These are phyloP conservation scores for Aspergillus oerlinghausenensis DNA, from an alignment of 2,329 filamentous ascomycete genomes.

Conservation along the genomic window DNA sequence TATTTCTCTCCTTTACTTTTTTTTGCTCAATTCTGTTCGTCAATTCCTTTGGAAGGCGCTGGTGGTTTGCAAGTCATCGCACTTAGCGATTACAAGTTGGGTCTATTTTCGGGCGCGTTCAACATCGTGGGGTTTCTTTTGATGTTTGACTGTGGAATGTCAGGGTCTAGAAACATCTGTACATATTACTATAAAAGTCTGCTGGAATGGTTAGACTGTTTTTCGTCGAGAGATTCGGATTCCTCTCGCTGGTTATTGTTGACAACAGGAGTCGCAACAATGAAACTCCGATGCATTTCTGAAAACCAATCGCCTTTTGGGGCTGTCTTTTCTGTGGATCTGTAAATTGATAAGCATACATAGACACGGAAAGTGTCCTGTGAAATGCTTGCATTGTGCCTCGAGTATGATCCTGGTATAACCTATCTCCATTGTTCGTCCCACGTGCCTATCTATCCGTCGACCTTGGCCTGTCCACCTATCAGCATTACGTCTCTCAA, in stretches of 20 bases:
- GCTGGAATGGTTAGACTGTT: slow-evolving; percentile 5
- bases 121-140: slow-evolving; percentile 13
- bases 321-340: background rate
- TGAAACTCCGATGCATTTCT: background rate
- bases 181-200: slow-evolving; percentile 20
- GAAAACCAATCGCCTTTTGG: background rate
- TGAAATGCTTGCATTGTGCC: background rate
- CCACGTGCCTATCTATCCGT: background rate
- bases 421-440: background rate
- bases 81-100: slow-evolving; percentile 18
- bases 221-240: slow-evolving; percentile 3
- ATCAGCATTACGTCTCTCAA: background rate
- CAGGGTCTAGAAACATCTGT: slow-evolving; percentile 9
- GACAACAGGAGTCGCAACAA: background rate
- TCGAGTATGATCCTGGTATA: background rate
- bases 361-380: background rate
- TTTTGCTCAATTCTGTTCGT: slow-evolving; percentile 10
- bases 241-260: slow-evolving; percentile 2
- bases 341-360: background rate
- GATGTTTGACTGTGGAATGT: slow-evolving; percentile 16
- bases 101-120: slow-evolving; percentile 11
- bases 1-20: slow-evolving; percentile 7
- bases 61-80: slow-evolving; percentile 26
- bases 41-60: slow-evolving; percentile 25
- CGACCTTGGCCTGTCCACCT: background rate